Percentiles rank a stretch among this genome's conserved stretches.
These are phyloP conservation scores for Ophiostoma piceae DNA, from an alignment of 2,329 filamentous ascomycete genomes.

Conservation along the genomic window DNA sequence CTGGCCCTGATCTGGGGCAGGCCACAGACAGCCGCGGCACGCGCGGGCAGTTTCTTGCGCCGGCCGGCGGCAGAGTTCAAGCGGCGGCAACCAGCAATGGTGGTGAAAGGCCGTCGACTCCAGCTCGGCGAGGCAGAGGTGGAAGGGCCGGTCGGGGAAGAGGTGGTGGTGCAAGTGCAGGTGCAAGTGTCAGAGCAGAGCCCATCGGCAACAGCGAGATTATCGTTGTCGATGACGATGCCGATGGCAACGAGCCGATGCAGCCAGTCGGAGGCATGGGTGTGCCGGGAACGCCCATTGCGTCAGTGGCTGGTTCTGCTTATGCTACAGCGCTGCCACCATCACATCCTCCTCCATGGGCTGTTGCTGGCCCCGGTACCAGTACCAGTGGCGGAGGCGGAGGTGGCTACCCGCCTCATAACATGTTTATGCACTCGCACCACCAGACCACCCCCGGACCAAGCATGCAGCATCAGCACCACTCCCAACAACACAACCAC, in stretches of 20 bases:
- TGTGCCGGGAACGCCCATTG: background rate
- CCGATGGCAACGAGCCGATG: background rate
- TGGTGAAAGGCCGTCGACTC: background rate
- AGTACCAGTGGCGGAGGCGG: background rate
- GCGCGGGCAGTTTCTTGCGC: background rate
- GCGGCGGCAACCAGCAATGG: slow-evolving; percentile 12
- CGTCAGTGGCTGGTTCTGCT: background rate
- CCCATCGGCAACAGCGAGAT: background rate
- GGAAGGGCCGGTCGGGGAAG: background rate
- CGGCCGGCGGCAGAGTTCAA: slow-evolving; percentile 4
- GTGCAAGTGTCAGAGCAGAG: slow-evolving; percentile 3
- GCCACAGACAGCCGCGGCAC: slow-evolving; percentile 4
- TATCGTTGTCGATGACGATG: slow-evolving; percentile 8
- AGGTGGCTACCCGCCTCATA: background rate
- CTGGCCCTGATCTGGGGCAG: background rate
- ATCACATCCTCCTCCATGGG: background rate
- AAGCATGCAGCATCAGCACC: background rate
- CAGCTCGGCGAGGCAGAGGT: background rate
- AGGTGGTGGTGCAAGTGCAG: background rate
- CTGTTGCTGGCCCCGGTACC: background rate
- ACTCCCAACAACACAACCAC: background rate
- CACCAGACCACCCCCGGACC: background rate
- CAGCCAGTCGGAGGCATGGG: background rate
- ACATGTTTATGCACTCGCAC: background rate
- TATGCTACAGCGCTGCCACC: background rate